Base-by-base conservation (phyloP, 2,329 filamentous ascomycete species). In the Colletotrichum lupini region DNA sequence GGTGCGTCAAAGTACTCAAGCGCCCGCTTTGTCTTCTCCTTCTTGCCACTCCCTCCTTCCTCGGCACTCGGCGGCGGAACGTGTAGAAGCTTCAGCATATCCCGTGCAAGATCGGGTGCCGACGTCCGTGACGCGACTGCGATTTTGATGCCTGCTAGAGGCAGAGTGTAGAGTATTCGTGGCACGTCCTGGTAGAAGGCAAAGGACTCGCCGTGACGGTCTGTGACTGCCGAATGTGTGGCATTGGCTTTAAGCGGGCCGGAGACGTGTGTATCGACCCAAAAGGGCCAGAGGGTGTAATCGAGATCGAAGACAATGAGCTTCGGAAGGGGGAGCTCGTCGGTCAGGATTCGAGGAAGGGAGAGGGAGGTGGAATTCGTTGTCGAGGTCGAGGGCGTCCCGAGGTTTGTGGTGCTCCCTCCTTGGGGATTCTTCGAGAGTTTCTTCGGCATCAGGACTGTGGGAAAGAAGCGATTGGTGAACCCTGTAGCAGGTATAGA, bases 281-380 rank as follows among this genome's bases (percentile, higher is more conserved):
- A 98, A 84, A 98, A 98, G 5, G 95, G 95, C 97, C 96, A 98
- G n/a, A 98, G 88, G 0, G 97, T 98, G 87, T 98, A 98, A 87
- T 98, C 96, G 75, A 98, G 91, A 82, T 98, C 97, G 85, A 98
- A 98, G 75, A 97, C 94, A 78, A 98, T 89, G 77, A 98, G 88
- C 74, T 92, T 91, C 0, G 95, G 95, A 1, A 98, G 89, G 0
- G 95, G 94, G 0, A 91, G 89, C 55, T 90, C 83, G 81, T 90
- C 87, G 76, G 81, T 78, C 49, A 90, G 85, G 76, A 86, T 85
- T 26, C 80, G 42, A 5, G 87, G 87, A 32, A 83, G 78, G 60
- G 74, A 58, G 67, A 71, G 71, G 67, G 76, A 72, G 61, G 77
- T 67, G 63, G 77, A 73, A 62, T 77, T 68, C 12, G 76, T 57